phyloP scores from a whole-genome alignment of 805 yeast species.

The Kluyveromyces siamensis region DNA sequence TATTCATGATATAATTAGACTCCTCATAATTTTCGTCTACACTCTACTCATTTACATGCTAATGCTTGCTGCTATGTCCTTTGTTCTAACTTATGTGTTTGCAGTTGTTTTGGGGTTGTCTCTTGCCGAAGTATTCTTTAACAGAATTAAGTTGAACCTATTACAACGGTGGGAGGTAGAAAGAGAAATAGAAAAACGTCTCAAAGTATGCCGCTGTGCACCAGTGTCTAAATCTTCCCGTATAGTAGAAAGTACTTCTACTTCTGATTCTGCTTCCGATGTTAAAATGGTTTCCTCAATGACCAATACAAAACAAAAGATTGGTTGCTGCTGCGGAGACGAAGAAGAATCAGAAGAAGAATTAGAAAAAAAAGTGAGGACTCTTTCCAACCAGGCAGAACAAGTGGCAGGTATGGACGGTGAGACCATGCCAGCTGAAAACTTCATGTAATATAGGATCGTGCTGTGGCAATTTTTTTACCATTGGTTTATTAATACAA shows the following conservation, averaged over 20 bases:
- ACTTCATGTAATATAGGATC: constrained; percentile 6
- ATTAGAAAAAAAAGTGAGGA: constrained; percentile 18
- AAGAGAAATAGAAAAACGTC: constrained; percentile 18
- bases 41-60: constrained; percentile 62
- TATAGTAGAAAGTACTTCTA: constrained; percentile 21
- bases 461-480: too few relatives aligned
- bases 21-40: constrained; percentile 47
- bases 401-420: constrained; percentile 27
- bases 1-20: constrained; percentile 42
- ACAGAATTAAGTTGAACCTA: constrained; percentile 34
- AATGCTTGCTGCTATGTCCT: constrained; percentile 76
- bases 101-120: constrained; percentile 65
- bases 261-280: constrained; percentile 2
- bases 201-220: constrained; percentile 12
- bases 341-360: constrained; percentile 12
- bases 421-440: constrained; percentile 23
- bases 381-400: constrained; percentile 19
- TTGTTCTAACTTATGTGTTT: constrained; percentile 56
- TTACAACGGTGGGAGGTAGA: constrained; percentile 26
- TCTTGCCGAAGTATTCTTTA: constrained; percentile 61
- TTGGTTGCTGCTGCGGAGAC: constrained; percentile 8
- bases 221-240: constrained; percentile 19
- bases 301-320: background rate
- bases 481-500: background rate
- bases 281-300: constrained; percentile 2